Evolutionary conservation across 805 yeast species (phyloP), one percentile per base, ranked within the genome.

Genomic region (Candida anglica): DNA sequence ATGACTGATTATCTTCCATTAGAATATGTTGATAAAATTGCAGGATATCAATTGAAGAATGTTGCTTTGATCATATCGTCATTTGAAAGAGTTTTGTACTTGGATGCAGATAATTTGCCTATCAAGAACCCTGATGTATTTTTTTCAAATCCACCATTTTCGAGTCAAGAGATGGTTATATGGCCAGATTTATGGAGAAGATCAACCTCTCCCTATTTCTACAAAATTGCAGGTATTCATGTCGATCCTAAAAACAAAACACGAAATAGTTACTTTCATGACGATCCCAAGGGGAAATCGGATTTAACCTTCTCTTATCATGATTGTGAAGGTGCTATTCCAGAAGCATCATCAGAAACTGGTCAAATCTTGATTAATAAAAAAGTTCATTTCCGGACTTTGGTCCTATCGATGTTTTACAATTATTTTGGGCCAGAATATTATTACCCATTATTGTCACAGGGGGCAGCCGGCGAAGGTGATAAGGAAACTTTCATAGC

Each of bases 181-280:
- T 64, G 71, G 71, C 71, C 69, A 3, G 69, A 64, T 45, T 48
- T 62, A 30, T 64, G 71, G 71, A 52, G 66, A 44, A 49, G 66
- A 42, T 52, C 61, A 17, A 63, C 67, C 1, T 58, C 67, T 5
- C 71, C 71, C 1, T 21, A 27, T 11, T 63, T 36, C 43, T 64
- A 63, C 36, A 55, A 60, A 9, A 55, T 64, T 21, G 61, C 67
- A 11, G 49, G 47, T 7, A 52, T 64, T 21, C 30, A 41, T 2
- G 41, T 48, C 11, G 53, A 60, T 33, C 47, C 41, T 10, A 39
- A 35, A 2, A 34, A 25, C 23, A 43, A 46, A 23, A 30, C 42
- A n/a, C 36, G 68, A 26, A 56, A 57, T 36, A 48, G 57, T 26
- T 59, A 57, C 34, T 48, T 53, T 21, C 30, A 30, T 14, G 51